These are phyloP conservation scores for Leucogyrophana mollusca DNA, from an alignment of 768 basidiomycete genomes.

Conservation along the genomic window DNA sequence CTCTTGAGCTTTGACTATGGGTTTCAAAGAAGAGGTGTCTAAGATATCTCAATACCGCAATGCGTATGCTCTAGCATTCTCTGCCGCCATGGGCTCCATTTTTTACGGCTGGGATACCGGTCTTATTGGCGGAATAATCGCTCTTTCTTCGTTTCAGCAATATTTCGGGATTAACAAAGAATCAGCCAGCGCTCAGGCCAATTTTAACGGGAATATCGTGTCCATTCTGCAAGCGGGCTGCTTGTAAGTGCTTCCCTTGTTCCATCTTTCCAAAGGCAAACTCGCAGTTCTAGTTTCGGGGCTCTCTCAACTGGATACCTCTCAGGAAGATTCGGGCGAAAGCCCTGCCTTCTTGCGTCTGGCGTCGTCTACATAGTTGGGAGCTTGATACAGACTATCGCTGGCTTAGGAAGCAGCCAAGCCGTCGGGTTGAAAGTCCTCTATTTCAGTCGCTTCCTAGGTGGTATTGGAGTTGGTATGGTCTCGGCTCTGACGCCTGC, in stretches of 20 bases:
- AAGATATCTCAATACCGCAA: conserved; percentile 35
- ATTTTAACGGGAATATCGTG: conserved; percentile 51
- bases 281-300: conserved; percentile 37
- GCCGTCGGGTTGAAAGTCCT: conserved; percentile 35
- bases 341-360: conserved; percentile 40
- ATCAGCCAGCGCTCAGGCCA: conserved; percentile 35
- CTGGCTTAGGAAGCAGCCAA: conserved; percentile 39
- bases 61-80: conserved; percentile 43
- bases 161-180: conserved; percentile 47
- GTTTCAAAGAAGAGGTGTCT: conserved; percentile 21
- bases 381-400: conserved; percentile 44
- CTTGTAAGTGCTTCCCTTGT: conserved; percentile 34
- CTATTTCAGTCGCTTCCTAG: conserved; percentile 53
- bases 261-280: background rate
- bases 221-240: conserved; percentile 48
- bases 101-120: conserved; percentile 52
- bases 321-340: conserved; percentile 45
- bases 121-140: conserved; percentile 48
- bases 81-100: conserved; percentile 46
- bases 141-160: conserved; percentile 43
- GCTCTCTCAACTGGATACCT: conserved; percentile 40
- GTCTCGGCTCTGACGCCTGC: conserved; percentile 48
- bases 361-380: conserved; percentile 49
- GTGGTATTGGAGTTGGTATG: conserved; percentile 62
- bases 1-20: conserved; percentile 23